Conservation (phyloP, 176 grass and related monocot species). For the Urochloa ruziziensis region DNA sequence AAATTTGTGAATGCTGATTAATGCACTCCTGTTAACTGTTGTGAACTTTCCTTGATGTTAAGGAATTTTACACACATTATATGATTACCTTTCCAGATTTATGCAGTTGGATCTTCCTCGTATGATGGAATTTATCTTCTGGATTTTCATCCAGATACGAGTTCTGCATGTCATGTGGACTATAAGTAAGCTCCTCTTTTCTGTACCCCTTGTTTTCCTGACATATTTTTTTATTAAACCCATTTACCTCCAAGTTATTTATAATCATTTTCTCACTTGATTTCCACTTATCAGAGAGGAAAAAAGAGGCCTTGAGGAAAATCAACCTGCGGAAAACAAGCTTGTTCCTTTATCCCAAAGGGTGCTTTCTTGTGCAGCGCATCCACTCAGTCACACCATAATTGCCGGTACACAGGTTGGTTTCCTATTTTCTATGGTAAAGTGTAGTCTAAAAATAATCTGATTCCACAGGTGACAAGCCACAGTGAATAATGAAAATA, state of each 20-base stretch:
- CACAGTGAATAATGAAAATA: background rate
- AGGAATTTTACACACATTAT: slow-evolving; percentile 10
- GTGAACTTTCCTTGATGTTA: background rate
- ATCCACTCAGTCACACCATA: slow-evolving; percentile 64
- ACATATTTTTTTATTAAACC: background rate
- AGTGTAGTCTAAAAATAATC: background rate
- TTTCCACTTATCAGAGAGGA: slow-evolving; percentile 61
- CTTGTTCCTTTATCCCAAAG: slow-evolving; percentile 66
- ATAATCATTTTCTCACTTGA: slow-evolving; percentile 20
- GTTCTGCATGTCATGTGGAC: slow-evolving; percentile 75
- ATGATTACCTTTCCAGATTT: slow-evolving; percentile 50
- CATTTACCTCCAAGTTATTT: background rate
- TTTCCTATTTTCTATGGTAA: background rate
- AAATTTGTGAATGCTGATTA: slow-evolving; percentile 4
- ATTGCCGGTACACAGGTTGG: slow-evolving; percentile 81
- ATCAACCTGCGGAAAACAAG: slow-evolving; percentile 55
- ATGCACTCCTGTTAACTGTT: background rate
- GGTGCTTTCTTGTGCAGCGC: slow-evolving; percentile 65
- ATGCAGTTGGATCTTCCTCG: slow-evolving; percentile 78
- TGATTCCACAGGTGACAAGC: background rate
- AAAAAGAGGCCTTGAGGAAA: slow-evolving; percentile 22
- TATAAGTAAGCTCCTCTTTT: slow-evolving; percentile 61
- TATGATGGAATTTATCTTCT: slow-evolving; percentile 67
- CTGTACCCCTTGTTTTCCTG: slow-evolving; percentile 12
- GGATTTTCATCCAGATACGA: slow-evolving; percentile 80